Conservation (phyloP, 2,329 filamentous ascomycete genomes). For the Beauveria medogensis region DNA sequence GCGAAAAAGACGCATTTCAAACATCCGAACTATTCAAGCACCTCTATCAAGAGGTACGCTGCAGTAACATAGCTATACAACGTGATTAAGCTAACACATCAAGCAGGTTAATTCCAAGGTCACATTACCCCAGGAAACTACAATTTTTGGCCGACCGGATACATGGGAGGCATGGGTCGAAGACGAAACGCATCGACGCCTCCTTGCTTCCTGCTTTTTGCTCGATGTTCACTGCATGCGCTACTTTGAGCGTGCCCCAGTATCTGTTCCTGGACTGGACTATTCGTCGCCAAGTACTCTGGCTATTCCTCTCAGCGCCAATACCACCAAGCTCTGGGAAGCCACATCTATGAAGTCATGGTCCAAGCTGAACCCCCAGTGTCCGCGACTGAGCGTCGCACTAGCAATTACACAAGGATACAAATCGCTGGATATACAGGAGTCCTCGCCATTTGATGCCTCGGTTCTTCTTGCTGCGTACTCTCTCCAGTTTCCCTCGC, state of each 20-base stretch:
- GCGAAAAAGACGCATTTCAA: constrained; percentile 35
- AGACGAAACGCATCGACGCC: constrained; percentile 42
- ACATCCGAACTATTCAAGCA: constrained; percentile 42
- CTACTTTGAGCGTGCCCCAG: constrained; percentile 43
- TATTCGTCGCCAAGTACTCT: constrained; percentile 26
- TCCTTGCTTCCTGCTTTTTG: constrained; percentile 49
- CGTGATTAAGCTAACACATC: neutral
- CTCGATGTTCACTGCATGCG: constrained; percentile 47
- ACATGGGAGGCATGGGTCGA: constrained; percentile 43
- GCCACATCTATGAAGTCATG: constrained; percentile 38
- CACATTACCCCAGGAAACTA: neutral
- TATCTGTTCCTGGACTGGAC: constrained; percentile 27
- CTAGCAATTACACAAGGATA: constrained; percentile 25
- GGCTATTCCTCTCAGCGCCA: constrained; percentile 38
- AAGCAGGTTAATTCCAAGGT: neutral
- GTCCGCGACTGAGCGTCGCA: constrained; percentile 19
- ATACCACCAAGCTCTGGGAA: constrained; percentile 41
- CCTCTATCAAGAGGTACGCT: constrained; percentile 47
- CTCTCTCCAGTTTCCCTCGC: constrained; percentile 30
- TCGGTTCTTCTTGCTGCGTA: constrained; percentile 32
- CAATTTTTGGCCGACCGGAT: neutral
- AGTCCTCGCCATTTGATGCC: constrained; percentile 30
- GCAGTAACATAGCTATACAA: constrained; percentile 6
- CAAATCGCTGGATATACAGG: constrained; percentile 27
- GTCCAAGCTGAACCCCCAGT: constrained; percentile 28